Percentiles rank a stretch among this genome's conserved stretches.
These are phyloP conservation scores for Backusella parvicylindrica DNA, from an alignment of 192 early-diverging fungal species.

Conservation along the genomic window DNA sequence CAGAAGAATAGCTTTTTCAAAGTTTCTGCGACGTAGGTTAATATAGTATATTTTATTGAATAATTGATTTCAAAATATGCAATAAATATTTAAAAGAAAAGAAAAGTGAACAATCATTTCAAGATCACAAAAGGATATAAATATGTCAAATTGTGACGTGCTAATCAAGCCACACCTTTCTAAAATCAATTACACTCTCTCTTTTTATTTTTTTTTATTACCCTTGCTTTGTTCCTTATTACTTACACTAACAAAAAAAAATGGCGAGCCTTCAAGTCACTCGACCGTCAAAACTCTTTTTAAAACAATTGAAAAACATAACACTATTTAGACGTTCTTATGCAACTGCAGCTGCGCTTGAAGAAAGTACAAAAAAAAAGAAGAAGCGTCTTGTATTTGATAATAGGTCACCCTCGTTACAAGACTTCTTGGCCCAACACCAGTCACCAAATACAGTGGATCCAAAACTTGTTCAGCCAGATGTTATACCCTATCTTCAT, in stretches of 20 bases:
- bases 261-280: not conserved
- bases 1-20: too few species aligned
- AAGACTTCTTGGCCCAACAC: conserved; percentile 39
- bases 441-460: conserved; percentile 6
- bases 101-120: not conserved
- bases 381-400: conserved; percentile 45
- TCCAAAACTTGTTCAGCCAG: conserved; percentile 7
- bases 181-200: not conserved
- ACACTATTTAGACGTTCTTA: not conserved
- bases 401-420: conserved; percentile 43
- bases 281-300: not conserved
- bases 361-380: not conserved
- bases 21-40: too few species aligned
- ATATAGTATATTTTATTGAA: too few species aligned
- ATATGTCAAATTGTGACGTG: not conserved
- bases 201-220: not conserved
- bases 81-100: not conserved
- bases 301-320: not conserved
- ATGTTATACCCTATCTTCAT: conserved; percentile 42
- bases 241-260: not conserved
- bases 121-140: too few species aligned
- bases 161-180: not conserved
- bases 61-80: not conserved
- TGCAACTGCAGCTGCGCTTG: not conserved
- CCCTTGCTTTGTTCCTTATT: not conserved